phyloP scores from a whole-genome alignment of 148 eudicot species.

The Suaeda aralocaspica region DNA sequence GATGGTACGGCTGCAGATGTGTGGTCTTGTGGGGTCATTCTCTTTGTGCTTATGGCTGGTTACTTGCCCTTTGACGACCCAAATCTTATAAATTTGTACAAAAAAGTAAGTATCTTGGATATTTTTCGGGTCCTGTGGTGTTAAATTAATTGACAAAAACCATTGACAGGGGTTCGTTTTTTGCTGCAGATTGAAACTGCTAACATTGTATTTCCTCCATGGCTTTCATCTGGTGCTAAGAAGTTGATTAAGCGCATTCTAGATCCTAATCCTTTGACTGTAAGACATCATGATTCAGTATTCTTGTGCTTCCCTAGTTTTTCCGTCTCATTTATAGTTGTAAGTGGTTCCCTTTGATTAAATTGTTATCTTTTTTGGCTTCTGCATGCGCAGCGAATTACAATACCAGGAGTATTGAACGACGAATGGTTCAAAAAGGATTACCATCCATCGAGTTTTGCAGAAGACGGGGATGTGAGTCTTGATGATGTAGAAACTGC shows the following conservation, averaged over 20 bases:
- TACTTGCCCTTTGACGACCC: slow-evolving; percentile 85
- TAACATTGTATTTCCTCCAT: slow-evolving; percentile 50
- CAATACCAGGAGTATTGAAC: slow-evolving; percentile 55
- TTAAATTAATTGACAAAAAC: not conserved
- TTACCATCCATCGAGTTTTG: slow-evolving; percentile 65
- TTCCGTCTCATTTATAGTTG: not conserved
- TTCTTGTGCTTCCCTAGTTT: not conserved
- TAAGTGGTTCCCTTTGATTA: slow-evolving; percentile 1
- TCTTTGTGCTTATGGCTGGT: slow-evolving; percentile 89
- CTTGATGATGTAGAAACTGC: slow-evolving; percentile 87
- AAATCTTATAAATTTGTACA: slow-evolving; percentile 57
- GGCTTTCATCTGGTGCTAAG: slow-evolving; percentile 65
- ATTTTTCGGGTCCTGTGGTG: not conserved
- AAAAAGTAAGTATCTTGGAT: slow-evolving; percentile 43
- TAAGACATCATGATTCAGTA: slow-evolving; percentile 32
- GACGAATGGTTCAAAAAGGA: slow-evolving; percentile 85
- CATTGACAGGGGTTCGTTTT: slow-evolving; percentile 12
- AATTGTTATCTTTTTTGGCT: slow-evolving; percentile 17
- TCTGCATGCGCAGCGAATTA: slow-evolving; percentile 85
- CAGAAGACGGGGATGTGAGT: slow-evolving; percentile 57
- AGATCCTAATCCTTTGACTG: slow-evolving; percentile 78
- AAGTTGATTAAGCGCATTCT: slow-evolving; percentile 63
- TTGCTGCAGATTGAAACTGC: slow-evolving; percentile 63
- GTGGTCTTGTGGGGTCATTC: slow-evolving; percentile 92
- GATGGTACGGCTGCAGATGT: slow-evolving; percentile 81